phyloP scores from a whole-genome alignment of 805 yeast species.

The Kuraishia hungarica region DNA sequence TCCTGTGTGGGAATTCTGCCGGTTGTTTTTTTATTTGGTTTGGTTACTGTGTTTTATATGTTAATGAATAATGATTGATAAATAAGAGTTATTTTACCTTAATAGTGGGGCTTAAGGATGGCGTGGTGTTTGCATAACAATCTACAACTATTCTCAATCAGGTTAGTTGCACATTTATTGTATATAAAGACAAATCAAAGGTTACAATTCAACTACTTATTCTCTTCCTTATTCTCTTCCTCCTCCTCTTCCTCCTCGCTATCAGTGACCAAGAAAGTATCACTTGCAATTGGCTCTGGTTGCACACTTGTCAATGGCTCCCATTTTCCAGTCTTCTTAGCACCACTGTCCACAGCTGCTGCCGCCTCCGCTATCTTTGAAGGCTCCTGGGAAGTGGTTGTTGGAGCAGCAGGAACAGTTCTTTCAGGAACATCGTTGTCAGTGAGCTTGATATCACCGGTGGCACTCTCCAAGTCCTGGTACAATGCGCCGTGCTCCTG shows the following conservation, averaged over 20 bases:
- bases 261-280: conserved; percentile 42
- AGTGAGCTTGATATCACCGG: conserved; percentile 10
- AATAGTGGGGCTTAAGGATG: too few species aligned
- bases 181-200: background rate
- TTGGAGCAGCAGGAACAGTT: conserved; percentile 6
- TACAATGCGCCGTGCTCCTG: background rate
- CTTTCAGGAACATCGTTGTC: conserved; percentile 13
- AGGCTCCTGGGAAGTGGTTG: conserved; percentile 25
- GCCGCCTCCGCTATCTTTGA: background rate
- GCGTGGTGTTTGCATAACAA: too few species aligned
- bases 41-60: background rate
- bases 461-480: conserved; percentile 5
- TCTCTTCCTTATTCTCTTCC: conserved; percentile 9
- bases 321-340: conserved; percentile 25
- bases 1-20: background rate
- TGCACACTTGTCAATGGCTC: conserved; percentile 29
- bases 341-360: conserved; percentile 25
- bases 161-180: background rate
- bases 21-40: background rate
- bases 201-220: conserved; percentile 4
- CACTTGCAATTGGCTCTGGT: conserved; percentile 34
- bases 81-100: background rate
- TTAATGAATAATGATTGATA: background rate
- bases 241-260: conserved; percentile 34
- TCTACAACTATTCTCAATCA: too few species aligned